Evolutionary conservation across 805 yeast species (phyloP), one percentile per base, ranked within the genome.

Genomic region (Suhomyces vadensis): DNA sequence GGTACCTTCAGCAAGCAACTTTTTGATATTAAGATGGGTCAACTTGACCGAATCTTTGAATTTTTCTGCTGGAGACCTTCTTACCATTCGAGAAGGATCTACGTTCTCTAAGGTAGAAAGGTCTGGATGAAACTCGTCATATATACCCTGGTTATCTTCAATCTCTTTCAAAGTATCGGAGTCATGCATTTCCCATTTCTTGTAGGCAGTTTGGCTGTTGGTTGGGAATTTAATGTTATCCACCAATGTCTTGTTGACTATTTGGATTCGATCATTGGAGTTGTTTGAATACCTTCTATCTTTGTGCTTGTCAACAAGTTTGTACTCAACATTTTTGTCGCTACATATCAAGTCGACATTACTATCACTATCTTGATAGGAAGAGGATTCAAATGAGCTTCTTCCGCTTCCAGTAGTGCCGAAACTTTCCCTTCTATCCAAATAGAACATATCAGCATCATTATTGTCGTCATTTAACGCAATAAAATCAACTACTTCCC

Each of bases 1-100:
- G 1, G 69, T 62, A 11, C 48, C 48, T 9, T 56, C 61, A 10
- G 65, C 46, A 8, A 31, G 21, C 17, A 69, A 44, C 22, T 47
- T 52, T 7, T 46, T 45, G 3, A 55, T 44, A 2, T 64, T 68
- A 2, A 57, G 47, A 31, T 55, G 54, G 0, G 47, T 44, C 9
- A 76, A 50, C 13, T 35, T 41, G 24, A 61, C 49, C 25, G 66
- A 44, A 51, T 74, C 77, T 17, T 55, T 50, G 42, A 68, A 74
- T 42, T 65, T 67, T 4, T 49, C 46, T 2, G 66, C 74, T 0
- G 76, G 77, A 17, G 69, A 59, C 10, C 43, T 37, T 16, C 53
- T 47, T 1, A 65, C 57, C 8, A 61, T 46, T 20, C 42, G 48
- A 13, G 51, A 42, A 13, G 53, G 53, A 24, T 55, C 53, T 11